Evolutionary conservation across 176 grass and related monocot genomes (phyloP).

Genomic region (Eremochloa ophiuroides): DNA sequence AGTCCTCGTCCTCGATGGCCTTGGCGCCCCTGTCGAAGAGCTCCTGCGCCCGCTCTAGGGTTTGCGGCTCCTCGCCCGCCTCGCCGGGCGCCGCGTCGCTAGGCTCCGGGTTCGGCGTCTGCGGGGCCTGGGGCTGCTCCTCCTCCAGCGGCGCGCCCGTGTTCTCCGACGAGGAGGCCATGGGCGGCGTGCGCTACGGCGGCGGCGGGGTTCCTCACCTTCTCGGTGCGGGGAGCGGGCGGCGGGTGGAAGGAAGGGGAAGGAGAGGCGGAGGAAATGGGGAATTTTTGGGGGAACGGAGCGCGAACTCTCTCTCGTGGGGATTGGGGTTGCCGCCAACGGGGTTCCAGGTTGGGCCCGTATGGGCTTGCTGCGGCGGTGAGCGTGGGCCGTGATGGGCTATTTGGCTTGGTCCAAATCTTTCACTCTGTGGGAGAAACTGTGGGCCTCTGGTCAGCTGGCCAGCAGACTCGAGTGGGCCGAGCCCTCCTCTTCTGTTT

Average conservation of each 20-base stretch:
- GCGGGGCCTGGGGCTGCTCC: not conserved
- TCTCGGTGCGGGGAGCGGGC: not conserved
- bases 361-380: too few relatives aligned
- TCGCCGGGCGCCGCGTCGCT: not conserved
- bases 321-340: too few relatives aligned
- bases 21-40: constrained; percentile 56
- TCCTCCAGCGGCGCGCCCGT: not conserved
- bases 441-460: too few relatives aligned
- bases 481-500: too few relatives aligned
- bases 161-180: too few relatives aligned
- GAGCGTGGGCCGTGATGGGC: not conserved
- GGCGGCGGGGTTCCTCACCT: too few relatives aligned
- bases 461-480: too few relatives aligned
- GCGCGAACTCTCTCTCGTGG: too few relatives aligned
- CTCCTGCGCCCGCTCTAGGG: constrained; percentile 74
- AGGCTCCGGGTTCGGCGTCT: not conserved
- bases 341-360: too few relatives aligned
- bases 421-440: too few relatives aligned
- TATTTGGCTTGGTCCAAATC: not conserved
- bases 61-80: constrained; percentile 28
- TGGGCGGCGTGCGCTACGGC: too few relatives aligned
- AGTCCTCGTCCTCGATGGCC: constrained; percentile 62
- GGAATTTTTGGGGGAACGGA: too few relatives aligned
- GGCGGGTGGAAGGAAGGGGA: not conserved
- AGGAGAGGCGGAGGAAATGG: not conserved